phyloP scores from a whole-genome alignment of 345 rosid genomes.

The Euclidium syriacum region DNA sequence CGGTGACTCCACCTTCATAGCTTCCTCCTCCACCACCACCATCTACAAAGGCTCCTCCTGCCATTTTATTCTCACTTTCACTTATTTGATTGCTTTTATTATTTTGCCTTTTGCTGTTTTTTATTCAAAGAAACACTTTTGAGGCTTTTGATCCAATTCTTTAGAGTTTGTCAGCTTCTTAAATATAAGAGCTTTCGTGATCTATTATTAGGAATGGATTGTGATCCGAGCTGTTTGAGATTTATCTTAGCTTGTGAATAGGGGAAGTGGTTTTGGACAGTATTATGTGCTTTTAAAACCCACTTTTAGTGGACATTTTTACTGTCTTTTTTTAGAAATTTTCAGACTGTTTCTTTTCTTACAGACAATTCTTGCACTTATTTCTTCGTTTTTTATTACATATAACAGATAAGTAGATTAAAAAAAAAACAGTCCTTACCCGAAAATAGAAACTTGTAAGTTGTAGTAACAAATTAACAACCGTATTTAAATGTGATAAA shows the following conservation, averaged over 20 bases:
- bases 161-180: slow-evolving; percentile 20
- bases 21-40: slow-evolving; percentile 21
- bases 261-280: slow-evolving; percentile 9
- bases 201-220: slow-evolving; percentile 24
- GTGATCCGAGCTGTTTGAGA: not conserved
- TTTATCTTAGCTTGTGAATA: slow-evolving; percentile 17
- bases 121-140: slow-evolving; percentile 10
- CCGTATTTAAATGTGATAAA: not conserved
- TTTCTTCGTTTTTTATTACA: not conserved
- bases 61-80: slow-evolving; percentile 36
- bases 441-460: slow-evolving; percentile 4
- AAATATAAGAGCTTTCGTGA: not conserved
- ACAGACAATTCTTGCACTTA: slow-evolving; percentile 9
- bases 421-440: not conserved
- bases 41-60: slow-evolving; percentile 44
- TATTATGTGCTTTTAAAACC: slow-evolving; percentile 15
- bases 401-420: not conserved
- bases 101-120: slow-evolving; percentile 9
- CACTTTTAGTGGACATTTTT: slow-evolving; percentile 28
- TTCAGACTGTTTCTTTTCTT: slow-evolving; percentile 7
- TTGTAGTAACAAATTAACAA: slow-evolving; percentile 1
- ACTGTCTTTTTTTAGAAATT: slow-evolving; percentile 9
- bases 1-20: slow-evolving; percentile 45
- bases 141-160: not conserved
- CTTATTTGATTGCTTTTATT: not conserved